Evolutionary conservation across 768 basidiomycete species (phyloP).

Genomic region (Plicaturopsis crispa): DNA sequence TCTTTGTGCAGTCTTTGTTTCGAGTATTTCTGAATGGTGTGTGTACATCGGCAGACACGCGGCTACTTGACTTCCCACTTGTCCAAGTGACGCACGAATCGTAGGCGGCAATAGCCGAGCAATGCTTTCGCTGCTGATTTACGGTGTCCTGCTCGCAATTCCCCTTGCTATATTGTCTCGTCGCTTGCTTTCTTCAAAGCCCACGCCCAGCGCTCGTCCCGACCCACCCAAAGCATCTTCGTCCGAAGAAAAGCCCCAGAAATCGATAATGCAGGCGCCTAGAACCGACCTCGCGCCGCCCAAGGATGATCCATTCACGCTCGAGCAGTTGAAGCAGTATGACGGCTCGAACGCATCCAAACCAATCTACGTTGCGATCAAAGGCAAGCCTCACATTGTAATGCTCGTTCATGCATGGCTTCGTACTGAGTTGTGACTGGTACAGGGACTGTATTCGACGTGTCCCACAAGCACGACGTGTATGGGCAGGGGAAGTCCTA

Average conservation of each 20-base stretch:
- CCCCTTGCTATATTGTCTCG: too few relatives aligned
- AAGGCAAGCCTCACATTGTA: conserved; percentile 41
- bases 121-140: too few relatives aligned
- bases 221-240: too few relatives aligned
- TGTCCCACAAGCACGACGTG: conserved; percentile 75
- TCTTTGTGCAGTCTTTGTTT: too few relatives aligned
- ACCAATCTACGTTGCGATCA: conserved; percentile 91
- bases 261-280: conserved; percentile 68
- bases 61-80: too few relatives aligned
- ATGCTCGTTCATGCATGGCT: conserved; percentile 1
- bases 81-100: too few relatives aligned
- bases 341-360: conserved; percentile 59
- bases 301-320: conserved; percentile 73
- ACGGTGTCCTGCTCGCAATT: too few relatives aligned
- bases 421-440: neutral
- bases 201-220: too few relatives aligned
- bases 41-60: too few relatives aligned
- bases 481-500: conserved; percentile 82
- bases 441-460: conserved; percentile 85
- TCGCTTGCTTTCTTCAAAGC: too few relatives aligned
- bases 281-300: conserved; percentile 56
- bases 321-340: conserved; percentile 56
- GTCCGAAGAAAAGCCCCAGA: conserved; percentile 25
- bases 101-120: too few relatives aligned
- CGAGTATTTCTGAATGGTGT: too few relatives aligned